These are phyloP conservation scores for Corymbia citriodora DNA, from an alignment of 441 rosid genomes.

Conservation along the genomic window DNA sequence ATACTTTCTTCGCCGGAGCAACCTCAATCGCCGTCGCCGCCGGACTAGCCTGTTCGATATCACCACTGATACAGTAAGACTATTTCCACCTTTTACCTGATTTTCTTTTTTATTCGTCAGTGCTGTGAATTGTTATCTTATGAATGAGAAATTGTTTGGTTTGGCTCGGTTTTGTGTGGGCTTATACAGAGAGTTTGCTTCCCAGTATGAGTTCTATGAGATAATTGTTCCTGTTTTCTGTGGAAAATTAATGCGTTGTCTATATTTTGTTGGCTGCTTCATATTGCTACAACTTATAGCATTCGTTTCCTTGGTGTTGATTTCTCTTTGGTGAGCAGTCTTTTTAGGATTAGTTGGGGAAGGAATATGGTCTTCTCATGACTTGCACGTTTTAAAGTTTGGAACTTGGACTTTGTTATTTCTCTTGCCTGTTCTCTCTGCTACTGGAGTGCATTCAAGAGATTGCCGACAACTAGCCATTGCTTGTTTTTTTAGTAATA, in stretches of 20 bases:
- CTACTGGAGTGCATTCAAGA: neutral
- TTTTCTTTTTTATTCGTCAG: neutral
- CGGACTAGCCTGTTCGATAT: conserved; percentile 95
- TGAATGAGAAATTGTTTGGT: neutral
- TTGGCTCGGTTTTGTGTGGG: neutral
- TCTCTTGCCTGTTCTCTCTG: neutral
- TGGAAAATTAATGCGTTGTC: neutral
- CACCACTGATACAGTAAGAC: conserved; percentile 69
- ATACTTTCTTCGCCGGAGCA: conserved; percentile 67
- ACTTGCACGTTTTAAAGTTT: neutral
- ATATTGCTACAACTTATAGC: neutral
- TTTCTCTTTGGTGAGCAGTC: neutral
- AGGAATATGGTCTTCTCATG: neutral
- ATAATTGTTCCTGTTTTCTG: neutral
- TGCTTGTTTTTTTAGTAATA: neutral
- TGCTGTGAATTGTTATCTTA: neutral
- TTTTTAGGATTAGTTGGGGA: neutral
- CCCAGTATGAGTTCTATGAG: neutral
- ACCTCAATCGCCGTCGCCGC: conserved; percentile 80
- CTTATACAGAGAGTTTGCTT: neutral
- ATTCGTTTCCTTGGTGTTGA: neutral
- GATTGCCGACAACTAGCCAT: neutral
- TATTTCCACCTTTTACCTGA: neutral
- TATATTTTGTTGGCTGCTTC: neutral
- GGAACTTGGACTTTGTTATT: neutral